Conservation (phyloP, 2,329 filamentous ascomycete species). For the Emmonsia crescens region DNA sequence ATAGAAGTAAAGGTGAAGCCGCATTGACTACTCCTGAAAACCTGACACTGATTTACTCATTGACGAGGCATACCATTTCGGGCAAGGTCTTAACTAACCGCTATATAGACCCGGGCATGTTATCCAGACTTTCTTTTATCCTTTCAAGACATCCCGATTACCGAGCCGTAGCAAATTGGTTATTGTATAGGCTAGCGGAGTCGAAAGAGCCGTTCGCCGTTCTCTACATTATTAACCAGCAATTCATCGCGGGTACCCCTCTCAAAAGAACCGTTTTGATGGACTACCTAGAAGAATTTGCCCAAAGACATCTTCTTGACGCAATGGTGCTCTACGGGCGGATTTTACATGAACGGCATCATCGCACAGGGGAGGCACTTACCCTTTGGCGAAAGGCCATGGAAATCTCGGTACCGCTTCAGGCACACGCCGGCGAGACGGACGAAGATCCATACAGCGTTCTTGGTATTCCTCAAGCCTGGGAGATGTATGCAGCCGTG, state of each 20-base stretch:
- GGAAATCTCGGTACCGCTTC: conserved; percentile 2
- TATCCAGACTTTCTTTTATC: background rate
- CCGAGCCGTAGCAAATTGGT: background rate
- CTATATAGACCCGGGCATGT: background rate
- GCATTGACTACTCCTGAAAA: background rate
- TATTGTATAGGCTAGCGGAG: conserved; percentile 1
- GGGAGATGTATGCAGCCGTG: conserved; percentile 20
- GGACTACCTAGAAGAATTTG: conserved; percentile 5
- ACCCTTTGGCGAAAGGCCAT: conserved; percentile 8
- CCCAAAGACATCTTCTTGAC: background rate
- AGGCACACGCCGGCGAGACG: background rate
- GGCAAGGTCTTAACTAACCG: background rate
- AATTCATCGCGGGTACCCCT: background rate
- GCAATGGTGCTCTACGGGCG: conserved; percentile 10
- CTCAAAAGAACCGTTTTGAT: background rate
- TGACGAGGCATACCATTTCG: background rate
- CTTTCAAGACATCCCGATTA: background rate
- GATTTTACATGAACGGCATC: conserved; percentile 7
- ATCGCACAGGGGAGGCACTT: conserved; percentile 4
- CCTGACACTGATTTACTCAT: background rate
- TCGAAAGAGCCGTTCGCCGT: background rate
- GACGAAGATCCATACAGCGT: conserved; percentile 2
- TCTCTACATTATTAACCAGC: background rate
- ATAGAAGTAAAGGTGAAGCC: background rate
- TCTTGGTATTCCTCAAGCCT: conserved; percentile 16